Conservation (phyloP, 345 rosid genomes). For the Sonneratia alba region DNA sequence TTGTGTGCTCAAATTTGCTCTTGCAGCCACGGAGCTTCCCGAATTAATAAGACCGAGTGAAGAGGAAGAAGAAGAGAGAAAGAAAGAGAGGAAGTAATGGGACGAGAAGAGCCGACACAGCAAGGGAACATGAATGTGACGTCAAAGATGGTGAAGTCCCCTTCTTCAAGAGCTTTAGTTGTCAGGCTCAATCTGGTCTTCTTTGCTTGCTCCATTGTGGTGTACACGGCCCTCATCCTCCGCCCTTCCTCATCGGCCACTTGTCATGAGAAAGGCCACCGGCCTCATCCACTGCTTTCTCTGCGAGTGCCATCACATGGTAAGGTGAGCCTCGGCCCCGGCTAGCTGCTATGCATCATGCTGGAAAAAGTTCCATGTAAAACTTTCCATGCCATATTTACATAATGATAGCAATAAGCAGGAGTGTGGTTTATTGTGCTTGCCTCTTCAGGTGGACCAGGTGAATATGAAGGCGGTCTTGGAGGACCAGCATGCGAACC, state of each 20-base stretch:
- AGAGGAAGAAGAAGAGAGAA: neutral
- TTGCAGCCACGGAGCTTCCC: neutral
- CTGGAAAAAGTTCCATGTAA: too few relatives aligned
- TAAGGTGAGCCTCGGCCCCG: slow-evolving; percentile 51
- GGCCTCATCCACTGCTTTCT: slow-evolving; percentile 67
- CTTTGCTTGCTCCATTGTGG: slow-evolving; percentile 49
- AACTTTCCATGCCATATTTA: neutral
- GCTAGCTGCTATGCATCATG: too few relatives aligned
- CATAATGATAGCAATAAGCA: too few relatives aligned
- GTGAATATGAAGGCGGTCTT: slow-evolving; percentile 54
- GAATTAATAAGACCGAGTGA: too few relatives aligned
- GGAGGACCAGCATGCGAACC: slow-evolving; percentile 17
- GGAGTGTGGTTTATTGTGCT: neutral
- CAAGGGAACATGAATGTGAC: slow-evolving; percentile 17
- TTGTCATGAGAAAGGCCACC: slow-evolving; percentile 47
- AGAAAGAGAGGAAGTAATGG: slow-evolving; percentile 5
- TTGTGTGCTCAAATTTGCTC: neutral
- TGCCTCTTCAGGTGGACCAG: slow-evolving; percentile 35
- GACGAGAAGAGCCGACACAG: slow-evolving; percentile 22
- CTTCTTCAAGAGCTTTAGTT: slow-evolving; percentile 54
- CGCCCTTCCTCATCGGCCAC: slow-evolving; percentile 53
- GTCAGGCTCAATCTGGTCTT: slow-evolving; percentile 56
- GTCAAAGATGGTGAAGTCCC: slow-evolving; percentile 38
- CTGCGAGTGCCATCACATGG: slow-evolving; percentile 82
- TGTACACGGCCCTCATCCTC: slow-evolving; percentile 43